These are phyloP conservation scores for Plasmodium fragile DNA, from an alignment of 169 alveolate species.

Conservation along the genomic window DNA sequence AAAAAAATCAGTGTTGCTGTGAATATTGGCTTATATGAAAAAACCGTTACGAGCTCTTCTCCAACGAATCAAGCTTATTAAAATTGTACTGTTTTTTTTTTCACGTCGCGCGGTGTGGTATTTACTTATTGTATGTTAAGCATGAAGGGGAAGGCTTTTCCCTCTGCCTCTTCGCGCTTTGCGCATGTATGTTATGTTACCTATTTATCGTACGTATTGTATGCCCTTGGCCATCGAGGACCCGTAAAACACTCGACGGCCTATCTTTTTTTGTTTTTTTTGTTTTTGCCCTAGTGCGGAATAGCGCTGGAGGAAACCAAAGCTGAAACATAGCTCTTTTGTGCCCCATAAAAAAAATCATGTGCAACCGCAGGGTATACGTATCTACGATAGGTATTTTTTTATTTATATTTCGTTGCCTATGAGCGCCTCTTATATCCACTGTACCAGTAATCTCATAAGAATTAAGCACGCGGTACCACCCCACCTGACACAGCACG, in stretches of 20 bases:
- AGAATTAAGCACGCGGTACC: background rate
- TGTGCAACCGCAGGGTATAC: background rate
- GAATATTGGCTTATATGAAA: background rate
- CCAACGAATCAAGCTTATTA: background rate
- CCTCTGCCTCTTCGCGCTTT: background rate
- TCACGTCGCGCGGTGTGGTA: background rate
- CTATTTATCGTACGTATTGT: background rate
- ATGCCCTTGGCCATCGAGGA: background rate
- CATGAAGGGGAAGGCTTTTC: background rate
- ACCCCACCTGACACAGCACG: background rate
- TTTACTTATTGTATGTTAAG: background rate
- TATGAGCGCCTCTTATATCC: background rate
- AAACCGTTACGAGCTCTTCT: background rate
- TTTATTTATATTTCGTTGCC: background rate
- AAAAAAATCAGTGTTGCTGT: background rate
- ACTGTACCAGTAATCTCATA: background rate
- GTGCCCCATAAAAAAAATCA: background rate
- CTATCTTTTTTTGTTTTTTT: no score
- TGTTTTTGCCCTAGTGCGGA: background rate
- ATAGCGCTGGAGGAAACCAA: background rate
- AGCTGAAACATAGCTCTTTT: background rate
- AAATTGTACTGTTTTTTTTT: background rate
- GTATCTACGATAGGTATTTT: background rate
- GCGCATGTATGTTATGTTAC: background rate
- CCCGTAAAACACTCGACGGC: background rate